Conservation (phyloP, 805 yeast genomes). For the Wickerhamiella slavikovae region DNA sequence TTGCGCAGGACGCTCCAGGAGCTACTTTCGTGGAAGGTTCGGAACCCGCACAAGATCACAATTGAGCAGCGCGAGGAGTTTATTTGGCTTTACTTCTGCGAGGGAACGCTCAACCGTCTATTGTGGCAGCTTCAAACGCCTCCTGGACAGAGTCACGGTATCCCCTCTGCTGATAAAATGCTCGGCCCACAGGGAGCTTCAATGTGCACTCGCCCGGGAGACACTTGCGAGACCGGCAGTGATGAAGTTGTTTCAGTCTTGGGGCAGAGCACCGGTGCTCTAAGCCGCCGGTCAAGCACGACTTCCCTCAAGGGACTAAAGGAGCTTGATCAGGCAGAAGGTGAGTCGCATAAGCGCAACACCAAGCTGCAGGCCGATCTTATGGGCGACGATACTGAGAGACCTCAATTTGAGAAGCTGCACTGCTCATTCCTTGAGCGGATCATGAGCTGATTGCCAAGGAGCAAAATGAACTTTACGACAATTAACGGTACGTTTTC, state of each 20-base stretch:
- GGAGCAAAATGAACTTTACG: too few species aligned
- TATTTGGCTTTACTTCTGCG: slow-evolving; percentile 10
- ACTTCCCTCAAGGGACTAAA: slow-evolving; percentile 20
- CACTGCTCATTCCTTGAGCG: too few species aligned
- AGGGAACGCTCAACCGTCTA: slow-evolving; percentile 9
- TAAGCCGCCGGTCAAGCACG: slow-evolving; percentile 12
- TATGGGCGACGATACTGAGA: neutral
- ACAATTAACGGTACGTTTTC: too few species aligned
- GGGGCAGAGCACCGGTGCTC: slow-evolving; percentile 1
- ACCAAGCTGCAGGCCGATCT: slow-evolving; percentile 28
- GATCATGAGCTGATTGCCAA: too few species aligned
- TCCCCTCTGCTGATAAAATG: neutral
- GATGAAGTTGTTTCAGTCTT: neutral
- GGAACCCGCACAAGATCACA: slow-evolving; percentile 8
- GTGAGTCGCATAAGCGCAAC: slow-evolving; percentile 77
- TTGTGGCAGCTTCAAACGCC: slow-evolving; percentile 2
- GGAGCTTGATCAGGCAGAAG: slow-evolving; percentile 76
- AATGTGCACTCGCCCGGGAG: slow-evolving; percentile 5
- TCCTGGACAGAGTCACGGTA: neutral
- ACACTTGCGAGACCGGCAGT: slow-evolving; percentile 5
- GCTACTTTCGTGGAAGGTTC: slow-evolving; percentile 6
- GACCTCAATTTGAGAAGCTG: too few species aligned
- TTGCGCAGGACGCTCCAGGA: slow-evolving; percentile 8
- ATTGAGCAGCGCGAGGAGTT: slow-evolving; percentile 11
- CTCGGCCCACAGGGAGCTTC: neutral